Base-by-base conservation (phyloP, 2,329 filamentous ascomycete species). In the Cladorrhinum sp. region DNA sequence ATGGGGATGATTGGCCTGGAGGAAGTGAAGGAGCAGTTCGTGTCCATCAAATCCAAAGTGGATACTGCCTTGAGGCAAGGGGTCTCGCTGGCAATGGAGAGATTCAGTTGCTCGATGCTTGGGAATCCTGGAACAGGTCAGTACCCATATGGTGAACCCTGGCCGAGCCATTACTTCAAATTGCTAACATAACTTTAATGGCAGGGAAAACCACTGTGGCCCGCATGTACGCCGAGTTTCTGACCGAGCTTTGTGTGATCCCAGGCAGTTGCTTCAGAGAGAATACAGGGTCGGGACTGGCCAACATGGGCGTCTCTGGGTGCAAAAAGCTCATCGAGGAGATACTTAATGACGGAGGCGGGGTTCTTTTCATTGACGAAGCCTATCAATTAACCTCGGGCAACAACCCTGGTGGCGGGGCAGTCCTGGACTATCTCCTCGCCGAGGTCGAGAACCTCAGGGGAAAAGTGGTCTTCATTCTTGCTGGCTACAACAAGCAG, bases 341-440 rank as follows among this genome's bases (percentile, higher is more conserved):
- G 0, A 78, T 93, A 0, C 71, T 85, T 3, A 76, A 85, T 26
- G 65, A 73, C 0, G 86, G 83, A 0, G 90, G 89, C 0, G 90
- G 90, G 0, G 86, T 86, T 0, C 68, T 91, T 1, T 93, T 94
- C 68, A 87, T 94, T 21, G 90, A 94, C 62, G 90, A 94, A 71
- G 89, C 90, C 0, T 92, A 94, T 67, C 89, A 93, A 64, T 77
- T 94, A 0, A 80, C 84, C 0, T 84, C 83, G 0, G 82, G 82
- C 0, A 82, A 84, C 59, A 88, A 75, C 21, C 67, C 70, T 2
- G 83, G 82, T 0, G 89, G 89, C 0, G 76, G 74, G 0, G 80
- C 81, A 0, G 87, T 92, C 0, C 75, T 94, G 0, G 89, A 94
- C 63, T 90, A 82, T 62, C 76, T 94, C 0, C 80, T 94, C 0